A percentile compares a stretch with the other conserved stretches of the same genome.
phyloP scores from a whole-genome alignment of 352 stramenopile species.

The Phytophthora foliorum region DNA sequence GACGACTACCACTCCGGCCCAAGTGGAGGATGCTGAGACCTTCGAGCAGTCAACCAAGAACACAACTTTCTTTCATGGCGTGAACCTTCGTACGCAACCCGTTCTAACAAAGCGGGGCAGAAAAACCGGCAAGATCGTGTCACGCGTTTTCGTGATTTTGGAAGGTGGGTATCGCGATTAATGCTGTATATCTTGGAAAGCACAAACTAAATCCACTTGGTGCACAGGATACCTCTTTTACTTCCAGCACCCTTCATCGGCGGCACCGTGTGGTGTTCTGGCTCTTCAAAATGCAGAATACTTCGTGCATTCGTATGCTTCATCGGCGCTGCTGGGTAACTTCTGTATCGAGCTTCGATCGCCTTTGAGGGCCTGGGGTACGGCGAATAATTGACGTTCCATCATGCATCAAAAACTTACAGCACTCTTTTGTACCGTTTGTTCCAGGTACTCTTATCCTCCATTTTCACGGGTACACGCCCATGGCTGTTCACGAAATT shows the following conservation, averaged over 20 bases:
- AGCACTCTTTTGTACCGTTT: background rate
- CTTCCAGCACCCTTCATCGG: slow-evolving; percentile 65
- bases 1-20: background rate
- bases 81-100: slow-evolving; percentile 73
- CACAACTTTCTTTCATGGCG: slow-evolving; percentile 59
- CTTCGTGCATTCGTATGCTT: slow-evolving; percentile 78
- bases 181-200: background rate
- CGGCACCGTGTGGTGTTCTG: slow-evolving; percentile 70
- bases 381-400: background rate
- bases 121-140: slow-evolving; percentile 73
- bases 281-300: slow-evolving; percentile 74
- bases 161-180: slow-evolving; percentile 49
- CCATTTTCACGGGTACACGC: slow-evolving; percentile 73
- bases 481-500: slow-evolving; percentile 52
- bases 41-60: slow-evolving; percentile 13
- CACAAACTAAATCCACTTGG: slow-evolving; percentile 4
- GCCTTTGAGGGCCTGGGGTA: slow-evolving; percentile 69
- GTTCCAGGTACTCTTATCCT: slow-evolving; percentile 73
- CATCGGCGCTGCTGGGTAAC: slow-evolving; percentile 66
- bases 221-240: slow-evolving; percentile 80
- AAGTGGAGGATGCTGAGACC: slow-evolving; percentile 15
- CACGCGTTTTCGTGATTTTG: slow-evolving; percentile 80
- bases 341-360: slow-evolving; percentile 82
- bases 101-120: slow-evolving; percentile 80
- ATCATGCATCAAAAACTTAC: background rate